Evolutionary conservation across 495 filamentous ascomycete species (phyloP).

Genomic region (Pyrenula aspistea): DNA sequence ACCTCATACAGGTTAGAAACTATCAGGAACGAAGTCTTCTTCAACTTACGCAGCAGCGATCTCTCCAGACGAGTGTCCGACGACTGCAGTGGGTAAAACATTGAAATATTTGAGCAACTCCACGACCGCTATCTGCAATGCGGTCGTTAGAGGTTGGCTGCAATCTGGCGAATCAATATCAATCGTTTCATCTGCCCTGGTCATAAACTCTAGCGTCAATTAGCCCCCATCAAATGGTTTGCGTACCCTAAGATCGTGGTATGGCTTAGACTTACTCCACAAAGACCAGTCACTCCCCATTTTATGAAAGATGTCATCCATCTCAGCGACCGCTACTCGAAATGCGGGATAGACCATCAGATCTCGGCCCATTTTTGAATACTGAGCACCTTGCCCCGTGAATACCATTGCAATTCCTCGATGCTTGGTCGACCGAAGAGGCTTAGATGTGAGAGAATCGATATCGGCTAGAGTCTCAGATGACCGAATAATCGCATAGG

Average conservation of each 20-base stretch:
- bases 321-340: constrained; percentile 1
- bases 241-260: not conserved
- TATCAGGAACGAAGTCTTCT: constrained; percentile 1
- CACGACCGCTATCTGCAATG: constrained; percentile 15
- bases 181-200: not conserved
- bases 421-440: not conserved
- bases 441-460: not conserved
- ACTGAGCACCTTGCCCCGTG: constrained; percentile 13
- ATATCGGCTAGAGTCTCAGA: not conserved
- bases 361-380: constrained; percentile 7
- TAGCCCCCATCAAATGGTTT: not conserved
- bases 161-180: constrained; percentile 9
- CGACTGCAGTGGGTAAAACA: constrained; percentile 7
- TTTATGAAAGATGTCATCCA: constrained; percentile 3
- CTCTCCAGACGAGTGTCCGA: constrained; percentile 18
- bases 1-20: constrained; percentile 9
- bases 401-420: constrained; percentile 22
- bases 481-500: not conserved
- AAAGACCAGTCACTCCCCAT: constrained; percentile 11
- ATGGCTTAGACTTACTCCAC: not conserved
- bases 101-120: constrained; percentile 8
- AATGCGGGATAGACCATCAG: constrained; percentile 6
- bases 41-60: constrained; percentile 16
- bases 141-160: constrained; percentile 10
- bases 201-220: not conserved